Conservation (phyloP, 345 rosid species). For the Euphorbia lathyris region DNA sequence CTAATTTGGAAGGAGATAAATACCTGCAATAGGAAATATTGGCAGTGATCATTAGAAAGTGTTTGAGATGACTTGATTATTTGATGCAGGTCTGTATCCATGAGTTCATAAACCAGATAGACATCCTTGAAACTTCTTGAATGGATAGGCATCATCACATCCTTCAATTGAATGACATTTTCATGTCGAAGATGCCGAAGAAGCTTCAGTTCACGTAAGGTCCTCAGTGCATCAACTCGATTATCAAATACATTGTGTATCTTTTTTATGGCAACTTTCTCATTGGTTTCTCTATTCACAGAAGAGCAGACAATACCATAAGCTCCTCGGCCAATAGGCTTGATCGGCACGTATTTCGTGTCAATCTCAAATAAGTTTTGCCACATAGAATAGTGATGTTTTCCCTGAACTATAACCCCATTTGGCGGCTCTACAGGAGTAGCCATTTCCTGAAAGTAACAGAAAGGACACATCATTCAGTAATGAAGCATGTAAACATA, state of each 20-base stretch:
- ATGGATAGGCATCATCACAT: slow-evolving; percentile 73
- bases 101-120: slow-evolving; percentile 80
- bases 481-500: not conserved
- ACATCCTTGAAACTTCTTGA: slow-evolving; percentile 73
- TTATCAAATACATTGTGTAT: slow-evolving; percentile 74
- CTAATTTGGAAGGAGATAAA: not conserved
- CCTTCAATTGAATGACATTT: slow-evolving; percentile 76
- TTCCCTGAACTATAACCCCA: slow-evolving; percentile 52
- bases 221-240: slow-evolving; percentile 65
- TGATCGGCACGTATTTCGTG: slow-evolving; percentile 75
- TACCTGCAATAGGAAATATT: slow-evolving; percentile 83
- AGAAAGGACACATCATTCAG: not conserved
- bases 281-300: slow-evolving; percentile 54
- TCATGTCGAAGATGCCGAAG: slow-evolving; percentile 72
- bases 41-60: slow-evolving; percentile 71
- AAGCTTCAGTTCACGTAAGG: slow-evolving; percentile 78
- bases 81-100: slow-evolving; percentile 85
- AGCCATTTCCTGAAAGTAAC: slow-evolving; percentile 48
- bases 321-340: slow-evolving; percentile 79
- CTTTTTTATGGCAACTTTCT: slow-evolving; percentile 79
- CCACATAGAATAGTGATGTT: slow-evolving; percentile 82
- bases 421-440: slow-evolving; percentile 80
- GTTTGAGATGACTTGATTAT: slow-evolving; percentile 77
- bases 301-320: slow-evolving; percentile 81
- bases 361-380: slow-evolving; percentile 81